These are phyloP conservation scores for Clonostachys rhizophaga DNA, from an alignment of 2,329 filamentous ascomycete genomes.

Conservation along the genomic window DNA sequence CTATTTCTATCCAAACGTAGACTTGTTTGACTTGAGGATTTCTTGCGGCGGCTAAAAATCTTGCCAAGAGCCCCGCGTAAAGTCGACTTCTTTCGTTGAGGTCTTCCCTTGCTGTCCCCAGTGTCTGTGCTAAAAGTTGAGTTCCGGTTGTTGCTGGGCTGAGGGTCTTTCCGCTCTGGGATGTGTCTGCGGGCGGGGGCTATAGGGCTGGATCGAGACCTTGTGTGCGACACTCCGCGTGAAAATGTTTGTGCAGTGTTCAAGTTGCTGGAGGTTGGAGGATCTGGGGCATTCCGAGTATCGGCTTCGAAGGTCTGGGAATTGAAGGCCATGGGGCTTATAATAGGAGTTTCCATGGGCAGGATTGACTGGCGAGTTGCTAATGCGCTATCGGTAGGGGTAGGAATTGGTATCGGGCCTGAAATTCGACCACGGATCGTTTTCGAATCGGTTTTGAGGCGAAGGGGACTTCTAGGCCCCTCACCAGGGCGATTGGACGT, in stretches of 20 bases:
- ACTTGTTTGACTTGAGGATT: conserved; percentile 13
- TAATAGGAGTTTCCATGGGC: no score
- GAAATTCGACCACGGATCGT: conserved; percentile 55
- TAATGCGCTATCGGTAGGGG: conserved; percentile 42
- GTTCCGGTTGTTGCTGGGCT: conserved; percentile 36
- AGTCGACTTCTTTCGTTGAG: conserved; percentile 53
- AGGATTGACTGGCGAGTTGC: not conserved
- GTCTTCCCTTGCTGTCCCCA: conserved; percentile 15
- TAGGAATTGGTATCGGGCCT: conserved; percentile 52
- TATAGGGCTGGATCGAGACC: no score
- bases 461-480: not conserved
- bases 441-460: conserved; percentile 26
- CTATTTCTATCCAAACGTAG: no score
- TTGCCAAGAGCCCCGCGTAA: conserved; percentile 50
- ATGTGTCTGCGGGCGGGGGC: no score
- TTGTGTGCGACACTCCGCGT: no score
- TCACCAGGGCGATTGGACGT: conserved; percentile 14
- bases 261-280: no score
- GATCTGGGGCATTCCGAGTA: no score
- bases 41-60: conserved; percentile 55
- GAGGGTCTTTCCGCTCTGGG: conserved; percentile 6
- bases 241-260: no score
- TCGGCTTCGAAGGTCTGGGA: no score
- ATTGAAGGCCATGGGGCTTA: no score
- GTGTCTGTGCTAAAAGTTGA: conserved; percentile 37